Evolutionary conservation across 768 basidiomycete species (phyloP).

Genomic region (Astraeus odoratus): DNA sequence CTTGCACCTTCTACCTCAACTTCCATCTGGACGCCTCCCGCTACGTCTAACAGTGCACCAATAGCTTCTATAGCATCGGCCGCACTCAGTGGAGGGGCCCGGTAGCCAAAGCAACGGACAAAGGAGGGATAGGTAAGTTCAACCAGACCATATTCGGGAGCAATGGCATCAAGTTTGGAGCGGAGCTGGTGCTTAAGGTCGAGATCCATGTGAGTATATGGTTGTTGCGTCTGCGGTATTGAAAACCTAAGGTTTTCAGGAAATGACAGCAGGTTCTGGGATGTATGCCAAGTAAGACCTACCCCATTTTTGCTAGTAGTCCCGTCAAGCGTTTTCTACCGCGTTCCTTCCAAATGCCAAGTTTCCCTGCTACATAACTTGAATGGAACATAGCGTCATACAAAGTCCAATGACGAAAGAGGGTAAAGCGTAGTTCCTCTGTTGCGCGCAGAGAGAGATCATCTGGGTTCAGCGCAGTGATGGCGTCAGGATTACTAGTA

Average conservation of each 20-base stretch:
- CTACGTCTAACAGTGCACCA: constrained; percentile 82
- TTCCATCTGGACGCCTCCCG: constrained; percentile 84
- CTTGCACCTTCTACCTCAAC: constrained; percentile 82
- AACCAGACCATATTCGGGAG: constrained; percentile 90
- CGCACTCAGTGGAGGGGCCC: constrained; percentile 80
- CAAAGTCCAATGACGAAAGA: constrained; percentile 95
- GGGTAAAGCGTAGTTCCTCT: constrained; percentile 89
- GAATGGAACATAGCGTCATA: constrained; percentile 99
- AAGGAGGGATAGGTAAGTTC: constrained; percentile 95
- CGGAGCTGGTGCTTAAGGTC: constrained; percentile 79
- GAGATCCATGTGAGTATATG: constrained; percentile 94
- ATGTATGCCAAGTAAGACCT: constrained; percentile 17
- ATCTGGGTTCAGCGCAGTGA: constrained; percentile 64
- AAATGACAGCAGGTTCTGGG: constrained; percentile 6
- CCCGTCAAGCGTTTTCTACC: constrained; percentile 87
- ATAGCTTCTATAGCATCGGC: constrained; percentile 91
- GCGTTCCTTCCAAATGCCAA: constrained; percentile 95
- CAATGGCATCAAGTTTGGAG: constrained; percentile 78
- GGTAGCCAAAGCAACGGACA: constrained; percentile 86
- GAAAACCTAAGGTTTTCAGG: constrained; percentile 63
- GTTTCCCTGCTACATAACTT: constrained; percentile 88
- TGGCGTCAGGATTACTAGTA: constrained; percentile 31
- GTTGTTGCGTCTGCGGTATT: constrained; percentile 87
- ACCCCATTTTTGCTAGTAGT: constrained; percentile 98
- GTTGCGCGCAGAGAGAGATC: constrained; percentile 75